Percentiles rank a stretch among this genome's conserved stretches.
phyloP scores from a whole-genome alignment of 2,329 filamentous ascomycete species.

The Coniochaeta hoffmannii region DNA sequence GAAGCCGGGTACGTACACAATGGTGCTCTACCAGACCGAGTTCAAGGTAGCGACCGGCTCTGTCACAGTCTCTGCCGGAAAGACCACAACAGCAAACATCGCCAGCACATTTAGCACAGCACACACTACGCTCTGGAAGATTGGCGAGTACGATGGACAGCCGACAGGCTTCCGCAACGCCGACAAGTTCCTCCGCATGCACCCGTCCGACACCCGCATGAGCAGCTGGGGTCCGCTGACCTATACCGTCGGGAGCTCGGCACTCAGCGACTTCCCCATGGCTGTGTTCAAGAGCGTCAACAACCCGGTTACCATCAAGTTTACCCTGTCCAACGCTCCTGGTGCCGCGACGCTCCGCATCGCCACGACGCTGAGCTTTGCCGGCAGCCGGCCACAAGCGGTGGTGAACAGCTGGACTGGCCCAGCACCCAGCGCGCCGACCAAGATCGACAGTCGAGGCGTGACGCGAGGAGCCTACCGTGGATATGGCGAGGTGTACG shows the following conservation, averaged over 20 bases:
- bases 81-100: conserved; percentile 42
- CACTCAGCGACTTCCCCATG: conserved; percentile 53
- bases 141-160: conserved; percentile 59
- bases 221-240: conserved; percentile 50
- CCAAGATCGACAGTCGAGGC: conserved; percentile 57
- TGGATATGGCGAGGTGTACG: conserved; percentile 57
- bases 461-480: conserved; percentile 60
- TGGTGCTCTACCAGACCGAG: conserved; percentile 56
- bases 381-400: conserved; percentile 48
- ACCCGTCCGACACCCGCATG: conserved; percentile 60
- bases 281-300: conserved; percentile 56
- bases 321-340: conserved; percentile 43
- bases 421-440: conserved; percentile 42
- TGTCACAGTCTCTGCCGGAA: conserved; percentile 44
- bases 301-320: conserved; percentile 51
- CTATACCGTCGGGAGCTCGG: conserved; percentile 52
- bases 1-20: conserved; percentile 63
- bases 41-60: conserved; percentile 43
- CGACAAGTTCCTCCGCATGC: conserved; percentile 60
- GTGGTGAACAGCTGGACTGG: conserved; percentile 48
- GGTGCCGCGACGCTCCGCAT: conserved; percentile 52
- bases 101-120: conserved; percentile 32
- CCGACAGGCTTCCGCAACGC: conserved; percentile 59
- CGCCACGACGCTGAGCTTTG: conserved; percentile 57
- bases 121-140: conserved; percentile 51